phyloP scores from a whole-genome alignment of 2,329 filamentous ascomycete genomes.

The Neonectria neomacrospora region DNA sequence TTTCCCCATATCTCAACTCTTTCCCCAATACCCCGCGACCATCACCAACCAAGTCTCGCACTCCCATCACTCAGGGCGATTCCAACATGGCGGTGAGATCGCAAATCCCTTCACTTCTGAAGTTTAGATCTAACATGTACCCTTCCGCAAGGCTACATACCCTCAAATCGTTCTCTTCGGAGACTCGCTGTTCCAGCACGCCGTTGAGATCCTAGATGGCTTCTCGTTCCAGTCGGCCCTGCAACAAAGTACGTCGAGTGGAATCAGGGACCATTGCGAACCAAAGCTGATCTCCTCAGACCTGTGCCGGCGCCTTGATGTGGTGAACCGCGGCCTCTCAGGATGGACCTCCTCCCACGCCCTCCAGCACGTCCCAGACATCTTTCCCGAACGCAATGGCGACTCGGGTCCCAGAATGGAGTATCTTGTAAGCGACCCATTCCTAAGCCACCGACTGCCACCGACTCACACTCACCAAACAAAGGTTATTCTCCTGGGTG shows the following conservation, averaged over 20 bases:
- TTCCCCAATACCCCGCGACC: conserved; percentile 16
- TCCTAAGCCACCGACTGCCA: not conserved
- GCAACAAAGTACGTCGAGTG: conserved; percentile 67
- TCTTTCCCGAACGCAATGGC: conserved; percentile 73
- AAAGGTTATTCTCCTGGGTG: conserved; percentile 83
- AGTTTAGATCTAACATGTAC: not conserved
- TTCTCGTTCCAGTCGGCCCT: conserved; percentile 81
- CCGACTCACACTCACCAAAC: conserved; percentile 43
- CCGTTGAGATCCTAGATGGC: conserved; percentile 69
- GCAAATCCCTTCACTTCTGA: not conserved
- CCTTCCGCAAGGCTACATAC: conserved; percentile 60
- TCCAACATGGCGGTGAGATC: conserved; percentile 39
- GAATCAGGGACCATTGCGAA: not conserved
- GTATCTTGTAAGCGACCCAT: conserved; percentile 66
- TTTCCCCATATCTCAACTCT: not conserved
- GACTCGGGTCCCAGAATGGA: conserved; percentile 68
- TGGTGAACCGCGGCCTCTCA: conserved; percentile 87
- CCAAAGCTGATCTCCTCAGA: conserved; percentile 49
- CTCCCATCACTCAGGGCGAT: not conserved
- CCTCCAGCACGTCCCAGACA: conserved; percentile 72
- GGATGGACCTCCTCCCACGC: conserved; percentile 87
- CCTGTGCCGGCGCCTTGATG: conserved; percentile 81
- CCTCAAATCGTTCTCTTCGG: conserved; percentile 87
- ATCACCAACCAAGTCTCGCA: not conserved
- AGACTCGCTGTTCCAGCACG: conserved; percentile 85